Base-by-base conservation (phyloP, 2,329 filamentous ascomycete genomes). In the Peltaster fructicola region DNA sequence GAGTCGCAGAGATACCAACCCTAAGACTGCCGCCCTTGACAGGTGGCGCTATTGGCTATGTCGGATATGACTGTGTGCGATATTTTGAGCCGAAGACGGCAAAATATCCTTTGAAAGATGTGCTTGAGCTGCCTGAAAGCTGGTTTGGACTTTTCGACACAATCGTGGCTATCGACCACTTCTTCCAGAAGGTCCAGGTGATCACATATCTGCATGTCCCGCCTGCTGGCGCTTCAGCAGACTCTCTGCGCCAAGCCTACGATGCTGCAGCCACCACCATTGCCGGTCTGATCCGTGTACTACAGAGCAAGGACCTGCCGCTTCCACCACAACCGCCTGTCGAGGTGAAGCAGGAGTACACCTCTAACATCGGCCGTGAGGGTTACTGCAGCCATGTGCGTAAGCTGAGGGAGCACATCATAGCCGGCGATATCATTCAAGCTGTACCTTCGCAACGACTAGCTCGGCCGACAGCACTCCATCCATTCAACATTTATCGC, bases 31-130 rank as follows among this genome's bases (percentile, higher is more conserved):
- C 88, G 25, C 78, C 80, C 14, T 59, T 98, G 55, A 80, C 79
- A 0, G 88, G 84, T 19, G 88, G 88, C 24, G 88, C 84, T 8
- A 81, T 98, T 42, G 88, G 88, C 31, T 98, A 95, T 50, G 81
- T 95, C 5, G 84, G 84, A 26, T 98, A 98, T 47, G 88, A 98
- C 50, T 98, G 88, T 51, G 80, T 98, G 42, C 73, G 75, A 45
- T 95, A 95, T 55, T 98, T 98, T 40, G 88, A 98, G 61, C 88
- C 88, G 33, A 90, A 84, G 63, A 95, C 88, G n/a, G 73, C 73
- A 14, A 68, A 82, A 24, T 70, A 80, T 21, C 30, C 35, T 3
- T 70, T 93, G 61, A 75, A 88, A 52, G 88, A 98, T 52, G 66
- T 90, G 15, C 64, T 95, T 12, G 59, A 75, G 31, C 79, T 95